Base-by-base conservation (phyloP, 1,139 yeast genomes). In the Yamadazyma conglobata region DNA sequence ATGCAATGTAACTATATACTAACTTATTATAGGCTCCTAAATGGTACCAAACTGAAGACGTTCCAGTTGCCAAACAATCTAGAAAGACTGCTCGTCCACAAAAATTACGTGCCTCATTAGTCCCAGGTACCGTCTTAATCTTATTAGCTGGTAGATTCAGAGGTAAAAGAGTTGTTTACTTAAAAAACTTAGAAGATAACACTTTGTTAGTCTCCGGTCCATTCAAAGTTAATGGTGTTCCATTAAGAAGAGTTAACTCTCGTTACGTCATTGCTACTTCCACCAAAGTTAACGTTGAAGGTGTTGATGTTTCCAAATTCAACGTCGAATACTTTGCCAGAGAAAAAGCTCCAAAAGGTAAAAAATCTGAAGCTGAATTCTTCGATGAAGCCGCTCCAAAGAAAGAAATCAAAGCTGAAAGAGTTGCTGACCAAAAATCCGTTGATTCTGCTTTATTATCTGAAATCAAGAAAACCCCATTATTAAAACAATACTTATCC, bases 101-200 rank as follows among this genome's bases (percentile, higher is more conserved):
- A 73, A 85, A 86, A 75, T 80, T 91, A 72, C 91, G 97, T 73
- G 79, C 95, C 61, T 85, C 97, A 50, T 79, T 91, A 64, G 95
- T 86, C 54, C 97, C 97, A 71, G 98, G 98, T 70, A 85, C 98
- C 63, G 96, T 91, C 57, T 79, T 91, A 69, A 91, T 91, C 72
- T 79, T 91, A 69, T 82, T 93, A 70, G 97, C 98, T 62, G 98
- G 99, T 70, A 89, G 96, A 76, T 91, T 88, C 95, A 86, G 98
- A 77, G 99, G 99, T 70, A 93, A 91, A 88, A 91, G 99, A 78
- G 98, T 91, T 59, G 97, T 91, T 48, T 86, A 84, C 88, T 83
- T 91, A 69, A 91, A 91, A 85, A 75, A 83, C 73, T 81, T 93
- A 67, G 97, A 88, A 76, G 98, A 93, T 82, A 87, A 86, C 89